These are phyloP conservation scores for Rhodomyrtus psidioides DNA, from an alignment of 441 rosid genomes.

Conservation along the genomic window DNA sequence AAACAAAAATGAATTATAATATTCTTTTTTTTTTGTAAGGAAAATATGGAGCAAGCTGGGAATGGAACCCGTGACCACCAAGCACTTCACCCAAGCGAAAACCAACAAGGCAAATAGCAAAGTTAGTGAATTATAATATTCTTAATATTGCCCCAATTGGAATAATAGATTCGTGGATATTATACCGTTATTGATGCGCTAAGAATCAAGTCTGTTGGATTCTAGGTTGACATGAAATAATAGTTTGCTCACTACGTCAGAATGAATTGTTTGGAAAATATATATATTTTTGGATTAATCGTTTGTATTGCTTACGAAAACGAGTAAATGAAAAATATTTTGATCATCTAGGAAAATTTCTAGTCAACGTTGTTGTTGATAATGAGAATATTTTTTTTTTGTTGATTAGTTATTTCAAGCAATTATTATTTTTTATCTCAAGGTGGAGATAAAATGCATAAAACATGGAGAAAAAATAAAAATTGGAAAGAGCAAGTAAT, in stretches of 20 bases:
- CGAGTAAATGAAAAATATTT: background rate
- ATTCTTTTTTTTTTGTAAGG: too few relatives aligned
- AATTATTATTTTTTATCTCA: background rate
- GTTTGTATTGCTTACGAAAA: background rate
- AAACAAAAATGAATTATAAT: too few relatives aligned
- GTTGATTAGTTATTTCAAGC: background rate
- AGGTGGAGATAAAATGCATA: background rate
- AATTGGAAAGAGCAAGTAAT: background rate
- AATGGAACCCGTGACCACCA: too few relatives aligned
- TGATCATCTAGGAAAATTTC: background rate
- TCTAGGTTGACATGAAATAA: background rate
- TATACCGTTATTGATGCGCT: background rate
- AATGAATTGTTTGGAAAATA: too few relatives aligned
- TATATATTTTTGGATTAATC: background rate
- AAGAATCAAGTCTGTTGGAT: background rate
- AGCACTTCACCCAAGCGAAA: too few relatives aligned
- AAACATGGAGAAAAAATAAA: background rate
- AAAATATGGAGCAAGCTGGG: too few relatives aligned
- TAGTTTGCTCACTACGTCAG: rapidly evolving
- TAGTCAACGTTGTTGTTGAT: background rate
- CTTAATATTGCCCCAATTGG: background rate
- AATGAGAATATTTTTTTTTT: background rate
- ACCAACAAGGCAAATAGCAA: too few relatives aligned
- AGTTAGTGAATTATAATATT: background rate
- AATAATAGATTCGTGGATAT: background rate